Evolutionary conservation across 129 eudicot genomes (phyloP).

Genomic region (Tanacetum coccineum): DNA sequence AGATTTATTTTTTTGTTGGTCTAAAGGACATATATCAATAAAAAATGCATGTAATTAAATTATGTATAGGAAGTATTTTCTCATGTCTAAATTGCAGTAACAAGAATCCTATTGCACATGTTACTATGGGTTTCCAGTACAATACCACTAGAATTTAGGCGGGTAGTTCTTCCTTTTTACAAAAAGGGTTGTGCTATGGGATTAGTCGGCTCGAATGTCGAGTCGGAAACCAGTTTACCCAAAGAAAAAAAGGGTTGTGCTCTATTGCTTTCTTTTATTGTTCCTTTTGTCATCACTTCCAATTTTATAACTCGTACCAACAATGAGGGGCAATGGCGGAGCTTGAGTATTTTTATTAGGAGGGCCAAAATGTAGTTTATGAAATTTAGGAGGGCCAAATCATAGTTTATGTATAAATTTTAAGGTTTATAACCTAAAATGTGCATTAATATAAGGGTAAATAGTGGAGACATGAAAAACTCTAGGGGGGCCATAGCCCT

Average conservation of each 20-base stretch:
- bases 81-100: background rate
- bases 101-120: background rate
- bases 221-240: too few species aligned
- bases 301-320: background rate
- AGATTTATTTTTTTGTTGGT: background rate
- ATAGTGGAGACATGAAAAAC: too few species aligned
- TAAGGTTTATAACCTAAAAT: too few species aligned
- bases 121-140: background rate
- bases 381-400: too few species aligned
- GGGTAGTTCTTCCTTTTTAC: background rate
- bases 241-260: background rate
- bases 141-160: background rate
- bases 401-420: too few species aligned
- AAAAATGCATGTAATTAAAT: too few species aligned
- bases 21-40: background rate
- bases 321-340: background rate
- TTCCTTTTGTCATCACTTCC: background rate
- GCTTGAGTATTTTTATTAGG: too few species aligned
- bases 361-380: too few species aligned
- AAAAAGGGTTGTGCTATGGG: background rate
- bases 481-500: too few species aligned
- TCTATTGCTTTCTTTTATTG: background rate
- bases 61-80: too few species aligned
- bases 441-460: too few species aligned
- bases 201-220: too few species aligned